Evolutionary conservation across 2,329 filamentous ascomycete species (phyloP).

Genomic region (Grosmannia serpens): DNA sequence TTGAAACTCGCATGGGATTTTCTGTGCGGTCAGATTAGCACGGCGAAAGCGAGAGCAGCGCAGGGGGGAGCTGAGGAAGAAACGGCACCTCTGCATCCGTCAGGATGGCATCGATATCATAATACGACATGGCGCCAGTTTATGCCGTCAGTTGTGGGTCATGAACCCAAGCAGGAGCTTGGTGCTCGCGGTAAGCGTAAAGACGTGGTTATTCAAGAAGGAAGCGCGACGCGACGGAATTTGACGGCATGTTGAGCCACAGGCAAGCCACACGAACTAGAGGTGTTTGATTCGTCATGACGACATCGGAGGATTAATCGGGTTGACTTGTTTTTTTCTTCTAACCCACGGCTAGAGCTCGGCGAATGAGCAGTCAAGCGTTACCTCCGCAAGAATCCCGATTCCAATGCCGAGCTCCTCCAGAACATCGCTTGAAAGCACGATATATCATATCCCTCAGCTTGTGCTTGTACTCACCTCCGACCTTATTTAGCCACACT

Average conservation of each 20-base stretch:
- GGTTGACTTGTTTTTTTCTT: not conserved
- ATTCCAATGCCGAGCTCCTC: not conserved
- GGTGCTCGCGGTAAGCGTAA: not conserved
- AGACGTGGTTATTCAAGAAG: not conserved
- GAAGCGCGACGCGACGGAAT: not conserved
- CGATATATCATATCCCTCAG: not conserved
- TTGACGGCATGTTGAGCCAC: not conserved
- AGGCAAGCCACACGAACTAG: not conserved
- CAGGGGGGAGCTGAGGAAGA: not conserved
- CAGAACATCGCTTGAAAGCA: not conserved
- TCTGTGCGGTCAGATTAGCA: slow-evolving; percentile 38
- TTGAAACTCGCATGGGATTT: slow-evolving; percentile 92
- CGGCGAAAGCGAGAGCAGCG: not conserved
- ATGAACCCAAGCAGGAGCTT: not conserved
- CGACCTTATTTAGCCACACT: not conserved
- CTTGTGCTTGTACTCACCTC: not conserved
- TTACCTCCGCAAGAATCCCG: slow-evolving; percentile 1
- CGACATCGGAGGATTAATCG: not conserved
- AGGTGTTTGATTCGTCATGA: not conserved
- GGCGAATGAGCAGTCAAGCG: not conserved
- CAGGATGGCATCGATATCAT: slow-evolving; percentile 73
- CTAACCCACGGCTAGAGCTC: not conserved
- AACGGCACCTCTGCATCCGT: slow-evolving; percentile 63
- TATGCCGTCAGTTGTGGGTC: not conserved
- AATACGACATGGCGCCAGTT: slow-evolving; percentile 58